phyloP scores from a whole-genome alignment of 768 basidiomycete genomes.

The Russula emetica region DNA sequence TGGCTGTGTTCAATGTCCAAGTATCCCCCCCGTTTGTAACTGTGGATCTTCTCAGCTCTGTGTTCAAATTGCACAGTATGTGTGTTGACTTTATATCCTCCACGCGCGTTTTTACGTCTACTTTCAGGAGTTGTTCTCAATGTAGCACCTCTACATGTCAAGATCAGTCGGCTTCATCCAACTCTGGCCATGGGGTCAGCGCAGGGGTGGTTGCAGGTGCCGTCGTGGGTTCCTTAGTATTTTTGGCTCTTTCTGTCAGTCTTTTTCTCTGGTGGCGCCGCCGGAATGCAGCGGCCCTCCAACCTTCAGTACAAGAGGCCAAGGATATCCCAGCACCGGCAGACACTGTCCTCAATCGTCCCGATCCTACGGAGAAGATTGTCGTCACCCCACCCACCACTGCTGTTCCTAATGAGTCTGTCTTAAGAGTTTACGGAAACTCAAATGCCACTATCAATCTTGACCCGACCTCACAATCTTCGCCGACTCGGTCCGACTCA shows the following conservation, averaged over 20 bases:
- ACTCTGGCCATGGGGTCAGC: conserved; percentile 42
- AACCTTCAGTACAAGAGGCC: conserved; percentile 38
- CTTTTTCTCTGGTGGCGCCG: conserved; percentile 65
- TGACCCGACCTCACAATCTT: conserved; percentile 42
- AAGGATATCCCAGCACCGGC: conserved; percentile 69
- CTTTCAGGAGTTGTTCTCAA: conserved; percentile 50
- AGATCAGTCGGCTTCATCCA: conserved; percentile 27
- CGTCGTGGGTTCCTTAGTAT: conserved; percentile 58
- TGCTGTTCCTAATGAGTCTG: conserved; percentile 32
- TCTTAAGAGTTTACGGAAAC: conserved; percentile 47
- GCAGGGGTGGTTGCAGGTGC: conserved; percentile 72
- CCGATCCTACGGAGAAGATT: conserved; percentile 74
- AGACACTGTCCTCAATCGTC: conserved; percentile 71
- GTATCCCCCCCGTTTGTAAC: conserved; percentile 45
- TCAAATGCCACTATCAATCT: conserved; percentile 53
- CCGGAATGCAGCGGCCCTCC: conserved; percentile 36
- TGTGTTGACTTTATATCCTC: conserved; percentile 21
- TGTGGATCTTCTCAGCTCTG: conserved; percentile 57
- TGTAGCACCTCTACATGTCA: conserved; percentile 57
- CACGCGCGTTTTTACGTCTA: background rate
- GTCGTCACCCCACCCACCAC: conserved; percentile 31
- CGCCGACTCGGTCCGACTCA: conserved; percentile 33
- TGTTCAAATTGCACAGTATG: conserved; percentile 56
- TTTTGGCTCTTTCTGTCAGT: conserved; percentile 49
- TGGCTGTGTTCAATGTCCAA: conserved; percentile 46